Conservation (phyloP, 129 eudicot species). For the Glebionis coronaria region DNA sequence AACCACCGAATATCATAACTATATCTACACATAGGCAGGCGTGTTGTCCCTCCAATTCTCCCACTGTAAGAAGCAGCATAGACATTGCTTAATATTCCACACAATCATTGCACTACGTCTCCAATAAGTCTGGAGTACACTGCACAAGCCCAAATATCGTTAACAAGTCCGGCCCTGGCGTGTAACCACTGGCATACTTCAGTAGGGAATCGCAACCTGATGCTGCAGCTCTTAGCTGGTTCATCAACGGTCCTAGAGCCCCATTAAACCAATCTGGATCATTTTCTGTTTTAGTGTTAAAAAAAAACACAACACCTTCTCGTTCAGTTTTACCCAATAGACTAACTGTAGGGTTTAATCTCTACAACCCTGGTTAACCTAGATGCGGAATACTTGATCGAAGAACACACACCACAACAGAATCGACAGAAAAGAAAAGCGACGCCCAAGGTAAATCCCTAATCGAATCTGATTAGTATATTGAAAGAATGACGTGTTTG, state of each 20-base stretch:
- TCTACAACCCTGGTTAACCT: too few species aligned
- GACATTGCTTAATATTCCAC: neutral
- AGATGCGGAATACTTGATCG: too few species aligned
- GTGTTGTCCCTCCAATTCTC: conserved; percentile 13
- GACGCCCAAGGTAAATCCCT: too few species aligned
- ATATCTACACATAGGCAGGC: conserved; percentile 6
- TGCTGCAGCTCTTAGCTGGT: conserved; percentile 28
- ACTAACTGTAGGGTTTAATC: too few species aligned
- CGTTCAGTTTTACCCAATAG: neutral
- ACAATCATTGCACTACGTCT: conserved; percentile 34
- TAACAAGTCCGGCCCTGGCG: conserved; percentile 12
- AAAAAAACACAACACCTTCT: neutral
- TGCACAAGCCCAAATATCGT: conserved; percentile 41
- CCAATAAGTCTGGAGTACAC: conserved; percentile 61
- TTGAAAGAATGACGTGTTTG: too few species aligned
- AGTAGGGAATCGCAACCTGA: neutral
- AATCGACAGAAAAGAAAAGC: too few species aligned
- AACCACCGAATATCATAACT: neutral
- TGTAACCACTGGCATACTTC: conserved; percentile 21
- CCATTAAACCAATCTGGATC: conserved; percentile 19
- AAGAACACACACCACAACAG: too few species aligned
- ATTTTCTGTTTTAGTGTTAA: neutral
- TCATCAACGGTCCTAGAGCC: conserved; percentile 28
- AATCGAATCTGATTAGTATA: too few species aligned
- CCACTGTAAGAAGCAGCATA: neutral